A percentile compares a stretch with the other conserved stretches of the same genome.
These are phyloP conservation scores for Triglochin maritima DNA, from an alignment of 106 monocot species.

Conservation along the genomic window DNA sequence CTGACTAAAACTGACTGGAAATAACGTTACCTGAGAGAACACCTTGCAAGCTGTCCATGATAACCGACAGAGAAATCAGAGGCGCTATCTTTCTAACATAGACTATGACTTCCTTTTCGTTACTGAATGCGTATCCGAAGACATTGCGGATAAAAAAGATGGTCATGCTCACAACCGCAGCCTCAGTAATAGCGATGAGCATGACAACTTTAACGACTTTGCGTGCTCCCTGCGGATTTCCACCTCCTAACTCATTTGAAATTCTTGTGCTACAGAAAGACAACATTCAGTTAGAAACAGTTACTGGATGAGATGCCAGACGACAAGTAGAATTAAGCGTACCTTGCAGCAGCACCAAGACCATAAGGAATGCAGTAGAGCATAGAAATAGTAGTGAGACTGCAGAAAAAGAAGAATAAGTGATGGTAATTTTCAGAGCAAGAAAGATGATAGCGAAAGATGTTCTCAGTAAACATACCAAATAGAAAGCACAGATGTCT, in stretches of 20 bases:
- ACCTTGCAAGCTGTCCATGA: slow-evolving; percentile 45
- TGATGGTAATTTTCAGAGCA: background rate
- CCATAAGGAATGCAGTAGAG: slow-evolving; percentile 29
- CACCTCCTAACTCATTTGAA: slow-evolving; percentile 52
- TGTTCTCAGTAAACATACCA: slow-evolving; percentile 17
- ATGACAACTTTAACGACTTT: slow-evolving; percentile 24
- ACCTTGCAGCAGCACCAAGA: slow-evolving; percentile 40
- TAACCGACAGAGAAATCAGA: slow-evolving; percentile 29
- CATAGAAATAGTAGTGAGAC: slow-evolving; percentile 22
- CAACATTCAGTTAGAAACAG: background rate
- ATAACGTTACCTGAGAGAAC: slow-evolving; percentile 34
- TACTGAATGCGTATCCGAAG: slow-evolving; percentile 43
- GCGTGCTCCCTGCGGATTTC: slow-evolving; percentile 33
- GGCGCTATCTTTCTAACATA: slow-evolving; percentile 41
- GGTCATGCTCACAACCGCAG: slow-evolving; percentile 12
- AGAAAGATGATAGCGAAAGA: background rate
- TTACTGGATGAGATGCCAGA: background rate
- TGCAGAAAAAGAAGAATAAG: slow-evolving; percentile 2
- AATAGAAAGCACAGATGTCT: slow-evolving; percentile 57
- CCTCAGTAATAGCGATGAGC: slow-evolving; percentile 19
- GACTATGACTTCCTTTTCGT: slow-evolving; percentile 33
- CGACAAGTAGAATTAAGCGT: background rate
- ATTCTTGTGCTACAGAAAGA: slow-evolving; percentile 29
- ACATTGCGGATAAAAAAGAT: slow-evolving; percentile 20
- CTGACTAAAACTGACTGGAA: too few species aligned